These are phyloP conservation scores for Phycomyces nitens DNA, from an alignment of 192 early-diverging fungal species.

Conservation along the genomic window DNA sequence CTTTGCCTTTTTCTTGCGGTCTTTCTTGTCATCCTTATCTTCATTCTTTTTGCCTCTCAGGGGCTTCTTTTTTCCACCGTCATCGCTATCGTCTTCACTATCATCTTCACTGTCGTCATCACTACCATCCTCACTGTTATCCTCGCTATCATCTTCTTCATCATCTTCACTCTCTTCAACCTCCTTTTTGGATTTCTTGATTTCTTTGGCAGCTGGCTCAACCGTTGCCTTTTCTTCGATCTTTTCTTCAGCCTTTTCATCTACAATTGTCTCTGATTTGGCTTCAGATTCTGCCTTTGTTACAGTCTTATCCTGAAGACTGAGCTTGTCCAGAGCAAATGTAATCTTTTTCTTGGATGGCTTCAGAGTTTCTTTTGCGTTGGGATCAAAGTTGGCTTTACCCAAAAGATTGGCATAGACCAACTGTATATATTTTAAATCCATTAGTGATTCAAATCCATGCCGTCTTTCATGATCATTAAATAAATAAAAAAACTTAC, in stretches of 20 bases:
- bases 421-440: too few species aligned
- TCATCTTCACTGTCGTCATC: slow-evolving; percentile 45
- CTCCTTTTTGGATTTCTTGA: slow-evolving; percentile 3
- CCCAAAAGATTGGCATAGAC: slow-evolving; percentile 58
- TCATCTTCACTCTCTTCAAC: slow-evolving; percentile 33
- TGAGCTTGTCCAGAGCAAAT: not conserved
- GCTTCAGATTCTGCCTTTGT: not conserved
- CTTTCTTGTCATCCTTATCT: slow-evolving; percentile 87
- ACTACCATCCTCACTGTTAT: slow-evolving; percentile 38
- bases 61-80: slow-evolving; percentile 31
- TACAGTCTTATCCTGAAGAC: not conserved
- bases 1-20: slow-evolving; percentile 81
- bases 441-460: too few species aligned
- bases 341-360: too few species aligned
- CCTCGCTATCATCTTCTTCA: slow-evolving; percentile 29
- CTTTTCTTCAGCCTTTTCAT: slow-evolving; percentile 29
- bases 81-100: slow-evolving; percentile 31
- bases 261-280: slow-evolving; percentile 10
- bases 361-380: not conserved
- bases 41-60: slow-evolving; percentile 73
- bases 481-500: slow-evolving; percentile 23
- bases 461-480: not conserved
- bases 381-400: not conserved
- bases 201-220: slow-evolving; percentile 16
- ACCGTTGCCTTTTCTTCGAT: not conserved